Evolutionary conservation across 139 green algal genomes (phyloP), one percentile per base, ranked within the genome.

Genomic region (Chlamydomonas schloesseri): DNA sequence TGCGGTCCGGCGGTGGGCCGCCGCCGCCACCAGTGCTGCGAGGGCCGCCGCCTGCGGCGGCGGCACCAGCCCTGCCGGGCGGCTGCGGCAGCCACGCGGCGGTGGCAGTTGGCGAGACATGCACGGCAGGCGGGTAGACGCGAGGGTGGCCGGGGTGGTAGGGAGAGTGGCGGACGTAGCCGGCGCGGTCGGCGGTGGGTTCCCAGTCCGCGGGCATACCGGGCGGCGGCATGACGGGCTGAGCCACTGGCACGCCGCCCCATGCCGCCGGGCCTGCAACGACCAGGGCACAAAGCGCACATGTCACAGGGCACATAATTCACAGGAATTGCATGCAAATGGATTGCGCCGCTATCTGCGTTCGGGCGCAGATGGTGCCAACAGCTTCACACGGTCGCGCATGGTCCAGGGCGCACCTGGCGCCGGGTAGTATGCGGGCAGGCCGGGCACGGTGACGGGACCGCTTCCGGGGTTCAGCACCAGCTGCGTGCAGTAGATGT

Each of bases 401-500:
- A n/a, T n/a, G n/a, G n/a, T n/a, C n/a, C n/a, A n/a, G n/a, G 42
- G 8, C 42, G 42, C 42, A 50, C 42, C 42, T 21, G 79, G 67
- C 0, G 65, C 67, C 0, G 79, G 79, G 64, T 68, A 36, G 50
- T 77, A 76, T 9, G 67, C 47, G n/a, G 79, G 67, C 47, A 85
- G 14, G 65, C 65, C 79, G 1, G 79, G 79, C 23, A 85, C 26
- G 37, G 67, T 69, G 24, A 85, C 36, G 65, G 79, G 65, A 1
- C 79, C 79, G 20, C 31, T 20, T 31, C 79, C 67, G 9, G 79
- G 67, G 33, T 85, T 76, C 21, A 85, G 79, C 8, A 85, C 79
- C 65, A 85, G 65, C 67, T 85, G 79, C 26, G 79, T 77, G 68
- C 79, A 85, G 79, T 77, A 85, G 65, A 85, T 85, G 10, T 76